Conservation (phyloP, 2,329 filamentous ascomycete genomes). For the Trichoderma aggressivum region DNA sequence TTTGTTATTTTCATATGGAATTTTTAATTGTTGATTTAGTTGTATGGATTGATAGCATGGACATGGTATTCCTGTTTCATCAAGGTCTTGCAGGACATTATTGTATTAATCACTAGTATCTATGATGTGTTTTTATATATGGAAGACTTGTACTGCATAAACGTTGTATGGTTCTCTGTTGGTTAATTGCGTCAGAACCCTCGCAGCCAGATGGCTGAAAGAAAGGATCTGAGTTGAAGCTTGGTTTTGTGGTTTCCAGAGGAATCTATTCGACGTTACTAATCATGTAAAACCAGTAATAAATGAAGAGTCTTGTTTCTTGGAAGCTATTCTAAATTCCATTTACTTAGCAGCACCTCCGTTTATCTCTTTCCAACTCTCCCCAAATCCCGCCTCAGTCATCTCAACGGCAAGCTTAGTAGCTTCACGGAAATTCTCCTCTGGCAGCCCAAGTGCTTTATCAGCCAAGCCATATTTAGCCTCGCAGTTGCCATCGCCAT, state of each 20-base stretch:
- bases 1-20: neutral
- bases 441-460: conserved; percentile 50
- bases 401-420: conserved; percentile 49
- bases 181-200: too few relatives aligned
- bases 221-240: too few relatives aligned
- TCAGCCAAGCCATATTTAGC: conserved; percentile 43
- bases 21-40: neutral
- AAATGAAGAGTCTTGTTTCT: too few relatives aligned
- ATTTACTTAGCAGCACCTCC: too few relatives aligned
- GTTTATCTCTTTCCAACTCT: too few relatives aligned
- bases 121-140: neutral
- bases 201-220: too few relatives aligned
- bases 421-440: conserved; percentile 56
- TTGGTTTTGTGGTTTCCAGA: too few relatives aligned
- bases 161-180: too few relatives aligned
- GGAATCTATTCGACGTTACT: too few relatives aligned
- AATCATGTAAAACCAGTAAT: too few relatives aligned
- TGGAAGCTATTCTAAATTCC: too few relatives aligned
- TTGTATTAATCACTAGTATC: neutral
- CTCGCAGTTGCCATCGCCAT: conserved; percentile 40
- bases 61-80: neutral
- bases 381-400: conserved; percentile 21
- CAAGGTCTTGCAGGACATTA: neutral
- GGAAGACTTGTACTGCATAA: neutral
- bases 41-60: conserved; percentile 3